Conservation (phyloP, 1,139 yeast species). For the Blastobotrys ciferrii region DNA sequence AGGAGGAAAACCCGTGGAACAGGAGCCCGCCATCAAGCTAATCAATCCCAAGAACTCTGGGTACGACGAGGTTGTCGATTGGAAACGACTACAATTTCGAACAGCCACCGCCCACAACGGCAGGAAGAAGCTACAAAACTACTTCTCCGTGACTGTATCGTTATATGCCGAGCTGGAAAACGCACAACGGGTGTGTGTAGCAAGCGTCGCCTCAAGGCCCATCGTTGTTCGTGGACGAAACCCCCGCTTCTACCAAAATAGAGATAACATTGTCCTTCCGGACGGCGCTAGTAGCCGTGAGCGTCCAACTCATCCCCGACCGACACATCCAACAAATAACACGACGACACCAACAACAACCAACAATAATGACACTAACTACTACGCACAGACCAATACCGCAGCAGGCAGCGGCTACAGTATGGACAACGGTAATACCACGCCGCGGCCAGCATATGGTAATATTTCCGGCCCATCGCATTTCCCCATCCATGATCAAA, state of each 20-base stretch:
- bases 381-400: not conserved
- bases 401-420: not conserved
- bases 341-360: not conserved
- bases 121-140: constrained; percentile 54
- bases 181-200: constrained; percentile 30
- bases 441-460: too few species aligned
- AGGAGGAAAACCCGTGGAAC: constrained; percentile 19
- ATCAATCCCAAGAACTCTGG: constrained; percentile 30
- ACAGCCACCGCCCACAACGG: constrained; percentile 68
- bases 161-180: constrained; percentile 41
- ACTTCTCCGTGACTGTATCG: constrained; percentile 49
- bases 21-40: constrained; percentile 30
- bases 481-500: not conserved
- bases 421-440: not conserved
- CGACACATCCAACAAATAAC: not conserved
- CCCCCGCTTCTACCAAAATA: constrained; percentile 59
- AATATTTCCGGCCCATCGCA: too few species aligned
- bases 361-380: not conserved
- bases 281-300: constrained; percentile 10
- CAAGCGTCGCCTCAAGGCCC: constrained; percentile 42
- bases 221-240: constrained; percentile 65
- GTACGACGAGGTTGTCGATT: constrained; percentile 36
- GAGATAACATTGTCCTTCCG: constrained; percentile 45
- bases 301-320: not conserved
- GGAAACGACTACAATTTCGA: constrained; percentile 50